Evolutionary conservation across 2,329 filamentous ascomycete genomes (phyloP), one percentile per base, ranked within the genome.

Genomic region (Aspergillus bombycis): DNA sequence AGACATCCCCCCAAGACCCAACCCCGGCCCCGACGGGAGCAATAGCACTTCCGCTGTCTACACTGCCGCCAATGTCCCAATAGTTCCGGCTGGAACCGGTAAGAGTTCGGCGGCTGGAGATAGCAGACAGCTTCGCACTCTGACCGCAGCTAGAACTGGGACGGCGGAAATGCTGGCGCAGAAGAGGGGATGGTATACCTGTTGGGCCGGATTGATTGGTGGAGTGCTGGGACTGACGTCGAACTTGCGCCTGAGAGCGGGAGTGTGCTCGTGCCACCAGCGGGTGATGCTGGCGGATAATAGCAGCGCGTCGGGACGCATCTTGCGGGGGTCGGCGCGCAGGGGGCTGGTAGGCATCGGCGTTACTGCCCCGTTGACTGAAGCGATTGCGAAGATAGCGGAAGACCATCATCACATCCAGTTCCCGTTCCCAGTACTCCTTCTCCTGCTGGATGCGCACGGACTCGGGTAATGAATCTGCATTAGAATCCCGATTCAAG

Each of bases 351-450:
- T 75, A 57, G 16, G 77, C 67, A 23, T 82, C 75, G 8, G 76
- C 68, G 65, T 71, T 72, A 53, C 69, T 70, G 55, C 71, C 81
- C 80, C 19, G 86, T 81, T 62, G 87, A 83, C 73, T 73, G 76
- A 96, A 94, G 63, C 92, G 89, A 21, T 88, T 91, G 62, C 89
- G 87, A 34, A 97, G 84, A 74, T 95, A 98, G 56, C 89, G 88
- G 81, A 98, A 98, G 38, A 98, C 91, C 76, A 97, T 91, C 74
- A 91, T 91, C 68, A 97, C 87, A 72, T 98, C 94, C 6, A 98
- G 85, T 60, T 97, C 92, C 64, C 90, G 89, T 78, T 98, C 94
- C 95, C 95, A 99, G 74, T 97, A 95, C 41, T 95, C 91, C 26
- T 82, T 82, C 63, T 88, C 86, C 54, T 79, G 76, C 70, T 92